Conservation (phyloP, 1,139 yeast species). For the Sugiyamaella xylanicola region DNA sequence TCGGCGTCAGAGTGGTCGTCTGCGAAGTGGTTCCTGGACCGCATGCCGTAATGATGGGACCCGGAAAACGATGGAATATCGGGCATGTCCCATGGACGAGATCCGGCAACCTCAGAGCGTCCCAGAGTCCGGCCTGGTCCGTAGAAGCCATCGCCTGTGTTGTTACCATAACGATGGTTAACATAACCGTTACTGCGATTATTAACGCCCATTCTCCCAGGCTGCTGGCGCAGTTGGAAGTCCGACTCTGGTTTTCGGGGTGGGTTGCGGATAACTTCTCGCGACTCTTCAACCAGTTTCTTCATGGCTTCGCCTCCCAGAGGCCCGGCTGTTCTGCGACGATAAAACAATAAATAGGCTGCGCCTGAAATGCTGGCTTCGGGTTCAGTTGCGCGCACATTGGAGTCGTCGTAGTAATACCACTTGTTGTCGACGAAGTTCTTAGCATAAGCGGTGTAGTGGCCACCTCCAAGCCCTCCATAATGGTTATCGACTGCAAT, state of each 20-base stretch:
- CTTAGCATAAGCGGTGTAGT: slow-evolving; percentile 87
- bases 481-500: slow-evolving; percentile 93
- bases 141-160: background rate
- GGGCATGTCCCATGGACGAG: slow-evolving; percentile 1
- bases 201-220: background rate
- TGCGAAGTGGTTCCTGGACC: no score
- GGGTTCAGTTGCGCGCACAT: slow-evolving; percentile 59
- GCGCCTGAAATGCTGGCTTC: slow-evolving; percentile 67
- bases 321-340: slow-evolving; percentile 52
- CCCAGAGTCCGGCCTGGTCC: slow-evolving; percentile 8
- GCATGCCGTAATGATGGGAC: no score
- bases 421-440: slow-evolving; percentile 77
- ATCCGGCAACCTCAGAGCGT: background rate
- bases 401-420: slow-evolving; percentile 90
- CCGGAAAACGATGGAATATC: background rate
- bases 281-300: slow-evolving; percentile 37
- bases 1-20: no score
- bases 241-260: background rate
- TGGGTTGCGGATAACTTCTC: slow-evolving; percentile 16
- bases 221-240: no score
- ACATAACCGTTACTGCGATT: background rate
- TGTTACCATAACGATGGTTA: background rate
- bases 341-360: slow-evolving; percentile 85
- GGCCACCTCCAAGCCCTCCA: slow-evolving; percentile 98
- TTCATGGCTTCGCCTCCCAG: slow-evolving; percentile 41